Percentiles rank a stretch among this genome's conserved stretches.
These are phyloP conservation scores for Citrus trifoliata DNA, from an alignment of 345 rosid species.

Conservation along the genomic window DNA sequence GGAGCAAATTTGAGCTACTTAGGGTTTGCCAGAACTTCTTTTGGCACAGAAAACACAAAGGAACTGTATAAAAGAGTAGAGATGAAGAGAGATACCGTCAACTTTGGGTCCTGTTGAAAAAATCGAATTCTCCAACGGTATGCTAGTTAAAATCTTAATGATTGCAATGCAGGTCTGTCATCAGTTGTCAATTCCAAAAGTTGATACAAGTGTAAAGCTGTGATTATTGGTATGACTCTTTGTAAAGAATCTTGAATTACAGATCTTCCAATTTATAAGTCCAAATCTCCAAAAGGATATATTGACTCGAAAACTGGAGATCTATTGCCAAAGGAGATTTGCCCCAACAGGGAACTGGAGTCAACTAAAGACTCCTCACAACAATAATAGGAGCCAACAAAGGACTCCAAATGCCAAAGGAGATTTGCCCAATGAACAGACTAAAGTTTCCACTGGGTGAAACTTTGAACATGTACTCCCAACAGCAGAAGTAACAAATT, in stretches of 20 bases:
- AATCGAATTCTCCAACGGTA: conserved; percentile 1
- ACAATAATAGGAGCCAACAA: conserved; percentile 27
- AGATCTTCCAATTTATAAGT: conserved; percentile 13
- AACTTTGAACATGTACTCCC: conserved; percentile 24
- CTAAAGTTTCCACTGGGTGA: conserved; percentile 24
- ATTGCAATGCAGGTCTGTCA: not conserved
- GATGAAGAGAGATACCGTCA: conserved; percentile 10
- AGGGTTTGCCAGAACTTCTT: not conserved
- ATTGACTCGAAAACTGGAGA: conserved; percentile 25
- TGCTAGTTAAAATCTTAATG: not conserved
- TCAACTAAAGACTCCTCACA: conserved; percentile 33
- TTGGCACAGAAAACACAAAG: not conserved
- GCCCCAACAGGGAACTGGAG: conserved; percentile 28
- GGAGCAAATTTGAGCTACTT: conserved; percentile 3
- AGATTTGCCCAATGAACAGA: conserved; percentile 60
- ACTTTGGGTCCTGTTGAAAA: not conserved
- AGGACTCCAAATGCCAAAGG: conserved; percentile 57
- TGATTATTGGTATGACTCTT: not conserved
- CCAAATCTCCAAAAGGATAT: conserved; percentile 8
- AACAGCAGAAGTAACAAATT: conserved; percentile 16
- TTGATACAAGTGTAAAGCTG: not conserved
- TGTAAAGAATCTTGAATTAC: not conserved
- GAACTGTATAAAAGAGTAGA: not conserved
- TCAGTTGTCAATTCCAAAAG: not conserved
- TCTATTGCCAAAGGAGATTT: conserved; percentile 42